Evolutionary conservation across 2,329 filamentous ascomycete genomes (phyloP).

Genomic region (Macroventuria anomochaeta): DNA sequence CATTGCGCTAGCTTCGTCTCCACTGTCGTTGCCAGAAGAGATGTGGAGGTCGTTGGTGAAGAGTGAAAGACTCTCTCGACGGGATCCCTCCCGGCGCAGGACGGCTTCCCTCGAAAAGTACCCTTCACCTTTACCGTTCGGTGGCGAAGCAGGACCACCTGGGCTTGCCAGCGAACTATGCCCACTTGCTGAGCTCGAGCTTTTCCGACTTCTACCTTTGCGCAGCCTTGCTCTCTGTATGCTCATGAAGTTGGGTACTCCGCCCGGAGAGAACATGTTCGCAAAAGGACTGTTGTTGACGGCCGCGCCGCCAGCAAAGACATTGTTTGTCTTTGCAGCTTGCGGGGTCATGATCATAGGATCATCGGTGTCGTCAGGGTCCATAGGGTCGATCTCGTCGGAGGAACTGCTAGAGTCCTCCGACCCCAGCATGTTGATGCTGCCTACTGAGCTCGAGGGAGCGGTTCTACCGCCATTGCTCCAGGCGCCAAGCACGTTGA

Average conservation of each 20-base stretch:
- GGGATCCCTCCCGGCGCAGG: conserved; percentile 59
- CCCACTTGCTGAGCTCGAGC: conserved; percentile 72
- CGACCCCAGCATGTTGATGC: conserved; percentile 77
- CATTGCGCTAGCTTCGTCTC: conserved; percentile 65
- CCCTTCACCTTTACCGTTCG: conserved; percentile 61
- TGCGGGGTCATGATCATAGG: conserved; percentile 84
- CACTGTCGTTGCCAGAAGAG: conserved; percentile 77
- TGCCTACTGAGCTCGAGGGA: conserved; percentile 78
- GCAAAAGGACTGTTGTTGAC: conserved; percentile 67
- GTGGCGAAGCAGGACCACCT: conserved; percentile 79
- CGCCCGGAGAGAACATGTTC: conserved; percentile 68
- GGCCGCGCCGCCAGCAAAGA: conserved; percentile 45
- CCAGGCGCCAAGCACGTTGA: conserved; percentile 67
- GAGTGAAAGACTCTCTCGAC: conserved; percentile 88
- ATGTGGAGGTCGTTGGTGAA: conserved; percentile 89
- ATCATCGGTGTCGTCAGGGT: conserved; percentile 63
- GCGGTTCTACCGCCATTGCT: conserved; percentile 57
- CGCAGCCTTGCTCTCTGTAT: conserved; percentile 70
- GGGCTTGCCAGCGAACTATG: conserved; percentile 71
- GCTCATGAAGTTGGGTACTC: conserved; percentile 78
- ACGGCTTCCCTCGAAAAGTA: conserved; percentile 62
- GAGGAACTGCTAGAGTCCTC: conserved; percentile 77
- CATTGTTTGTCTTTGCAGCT: conserved; percentile 64
- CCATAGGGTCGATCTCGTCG: conserved; percentile 60
- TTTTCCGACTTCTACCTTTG: conserved; percentile 67